Percentiles rank a stretch among this genome's conserved stretches.
These are phyloP conservation scores for Dipteronia dyeriana DNA, from an alignment of 345 rosid genomes.

Conservation along the genomic window DNA sequence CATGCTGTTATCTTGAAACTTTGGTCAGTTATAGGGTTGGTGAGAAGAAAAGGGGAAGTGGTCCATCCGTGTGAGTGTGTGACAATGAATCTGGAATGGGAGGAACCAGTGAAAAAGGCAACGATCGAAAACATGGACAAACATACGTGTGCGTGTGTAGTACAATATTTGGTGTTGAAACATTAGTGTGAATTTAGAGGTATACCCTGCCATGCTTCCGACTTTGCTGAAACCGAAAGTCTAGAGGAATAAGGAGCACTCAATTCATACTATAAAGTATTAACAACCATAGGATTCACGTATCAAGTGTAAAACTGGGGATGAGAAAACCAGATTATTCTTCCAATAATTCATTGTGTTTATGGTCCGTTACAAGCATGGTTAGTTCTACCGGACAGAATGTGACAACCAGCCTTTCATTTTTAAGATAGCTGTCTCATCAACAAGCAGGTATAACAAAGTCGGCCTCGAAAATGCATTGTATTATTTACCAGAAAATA, in stretches of 20 bases:
- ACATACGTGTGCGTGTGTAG: neutral
- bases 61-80: conserved; percentile 4
- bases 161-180: neutral
- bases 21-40: conserved; percentile 6
- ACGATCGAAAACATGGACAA: conserved; percentile 9
- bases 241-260: neutral
- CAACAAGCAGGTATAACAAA: neutral
- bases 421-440: conserved; percentile 6
- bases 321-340: neutral
- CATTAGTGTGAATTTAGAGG: neutral
- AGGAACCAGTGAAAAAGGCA: conserved; percentile 5
- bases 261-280: neutral
- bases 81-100: neutral
- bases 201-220: neutral
- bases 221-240: neutral
- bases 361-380: neutral
- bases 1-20: conserved; percentile 3
- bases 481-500: conserved; percentile 6
- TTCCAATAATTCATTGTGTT: neutral
- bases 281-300: neutral
- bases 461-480: no score
- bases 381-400: conserved; percentile 5
- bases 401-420: neutral
- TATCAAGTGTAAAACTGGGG: neutral
- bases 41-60: neutral